Base-by-base conservation (phyloP, 192 early-diverging fungal species). In the Physocladia obscura region DNA sequence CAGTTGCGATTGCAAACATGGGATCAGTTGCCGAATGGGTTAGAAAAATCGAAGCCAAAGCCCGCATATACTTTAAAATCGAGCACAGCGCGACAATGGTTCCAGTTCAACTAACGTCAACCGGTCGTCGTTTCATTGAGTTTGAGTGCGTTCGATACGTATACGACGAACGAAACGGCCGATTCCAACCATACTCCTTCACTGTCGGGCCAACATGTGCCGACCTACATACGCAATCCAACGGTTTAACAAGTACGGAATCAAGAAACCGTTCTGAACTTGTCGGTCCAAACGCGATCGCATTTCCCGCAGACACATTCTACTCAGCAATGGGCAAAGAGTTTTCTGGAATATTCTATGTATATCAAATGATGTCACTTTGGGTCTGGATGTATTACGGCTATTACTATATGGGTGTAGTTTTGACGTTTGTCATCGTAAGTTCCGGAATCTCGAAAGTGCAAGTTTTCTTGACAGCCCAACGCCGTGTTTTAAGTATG, bases 101-200 rank as follows among this genome's bases (percentile, higher is more conserved):
- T 39, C 57, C 70, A 30, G 58, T 92, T 22, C 35, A 80, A 34
- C 49, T 50, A 5, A 88, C 89, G 0, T 55, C 69, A 17, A 67
- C 69, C 37, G 84, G 84, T 27, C 79, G 80, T 50, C 75, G 74
- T 34, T 92, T 83, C 71, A 88, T 92, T 65, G 80, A 82, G 19
- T 88, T 82, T 67, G 86, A 92, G 72, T 92, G 87, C 75, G 85
- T 88, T 24, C 86, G 90, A 40, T 92, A 85, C 75, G 85, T 92
- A 8, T 90, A 81, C 70, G 78, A 88, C 69, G 74, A 78, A 1
- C 67, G 77, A 27, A 56, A 69, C n/a, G 63, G 74, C 31, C 69
- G 71, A 26, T 92, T 89, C 77, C 78, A 79, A 49, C 88, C 87
- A 22, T 85, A 78, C 69, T 57, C 67, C 29, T 87, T 84, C 61